Conservation (phyloP, 1,284 basidiomycete species). For the Trichosporon ovoides region DNA sequence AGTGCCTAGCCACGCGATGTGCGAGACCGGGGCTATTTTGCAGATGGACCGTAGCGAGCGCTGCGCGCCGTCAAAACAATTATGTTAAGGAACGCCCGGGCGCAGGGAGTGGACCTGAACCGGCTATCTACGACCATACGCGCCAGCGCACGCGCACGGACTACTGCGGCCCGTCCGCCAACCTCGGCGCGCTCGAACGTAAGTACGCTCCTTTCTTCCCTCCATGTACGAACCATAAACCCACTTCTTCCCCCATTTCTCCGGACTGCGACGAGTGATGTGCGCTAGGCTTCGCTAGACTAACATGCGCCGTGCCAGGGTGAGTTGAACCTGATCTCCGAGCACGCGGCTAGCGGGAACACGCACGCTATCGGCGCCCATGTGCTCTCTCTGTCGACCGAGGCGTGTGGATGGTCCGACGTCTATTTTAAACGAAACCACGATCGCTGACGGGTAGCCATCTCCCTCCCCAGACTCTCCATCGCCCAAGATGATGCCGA, state of each 20-base stretch:
- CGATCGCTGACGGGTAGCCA: not conserved
- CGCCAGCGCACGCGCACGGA: not conserved
- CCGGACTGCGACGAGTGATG: not conserved
- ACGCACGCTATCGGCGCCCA: not conserved
- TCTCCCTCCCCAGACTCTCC: not conserved
- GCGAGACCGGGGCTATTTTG: too few species aligned
- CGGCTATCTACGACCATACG: conserved; percentile 1
- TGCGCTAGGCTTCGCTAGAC: not conserved
- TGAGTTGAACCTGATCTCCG: not conserved
- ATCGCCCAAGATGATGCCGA: not conserved
- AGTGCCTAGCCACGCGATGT: too few species aligned
- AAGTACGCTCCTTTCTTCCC: not conserved
- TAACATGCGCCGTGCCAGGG: conserved; percentile 5
- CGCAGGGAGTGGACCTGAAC: too few species aligned
- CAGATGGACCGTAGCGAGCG: too few species aligned
- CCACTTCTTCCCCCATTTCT: not conserved
- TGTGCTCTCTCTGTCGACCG: conserved; percentile 1
- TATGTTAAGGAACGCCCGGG: too few species aligned
- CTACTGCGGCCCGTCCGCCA: not conserved
- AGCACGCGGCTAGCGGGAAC: too few species aligned
- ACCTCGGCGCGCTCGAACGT: not conserved
- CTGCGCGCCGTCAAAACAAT: too few species aligned
- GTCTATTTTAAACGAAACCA: not conserved
- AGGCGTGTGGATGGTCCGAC: not conserved
- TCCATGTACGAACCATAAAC: not conserved